These are phyloP conservation scores for Oryza officinalis DNA, from an alignment of 176 grass and related monocot genomes.

Conservation along the genomic window DNA sequence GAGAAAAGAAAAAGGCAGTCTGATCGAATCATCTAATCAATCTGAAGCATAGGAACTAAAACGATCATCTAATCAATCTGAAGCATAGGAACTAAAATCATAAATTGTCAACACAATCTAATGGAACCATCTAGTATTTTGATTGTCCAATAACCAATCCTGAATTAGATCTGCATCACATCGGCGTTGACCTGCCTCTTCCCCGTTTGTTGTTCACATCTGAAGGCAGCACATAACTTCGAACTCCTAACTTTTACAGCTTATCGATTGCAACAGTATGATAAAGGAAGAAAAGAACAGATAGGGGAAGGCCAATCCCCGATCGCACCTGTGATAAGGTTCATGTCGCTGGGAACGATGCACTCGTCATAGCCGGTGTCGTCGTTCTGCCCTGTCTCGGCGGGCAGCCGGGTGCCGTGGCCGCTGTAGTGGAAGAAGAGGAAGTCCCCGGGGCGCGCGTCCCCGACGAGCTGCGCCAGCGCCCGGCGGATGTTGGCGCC, in stretches of 20 bases:
- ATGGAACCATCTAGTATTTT: not conserved
- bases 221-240: not conserved
- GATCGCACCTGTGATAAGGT: conserved; percentile 86
- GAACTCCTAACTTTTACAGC: not conserved
- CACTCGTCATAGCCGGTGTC: conserved; percentile 98
- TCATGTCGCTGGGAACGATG: conserved; percentile 98
- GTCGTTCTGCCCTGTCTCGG: conserved; percentile 81
- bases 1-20: not conserved
- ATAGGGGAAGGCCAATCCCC: not conserved
- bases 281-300: not conserved
- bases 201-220: conserved; percentile 5
- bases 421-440: conserved; percentile 98
- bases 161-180: conserved; percentile 35
- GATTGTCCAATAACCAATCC: not conserved
- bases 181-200: conserved; percentile 2
- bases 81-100: not conserved
- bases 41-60: not conserved
- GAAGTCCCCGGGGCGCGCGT: conserved; percentile 60
- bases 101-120: not conserved
- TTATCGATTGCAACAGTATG: not conserved
- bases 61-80: not conserved
- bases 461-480: conserved; percentile 50
- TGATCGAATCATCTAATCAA: not conserved
- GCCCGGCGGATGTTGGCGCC: conserved; percentile 79
- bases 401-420: conserved; percentile 85